Evolutionary conservation across 1,139 yeast species (phyloP).

Genomic region (Geotrichum siamense): DNA sequence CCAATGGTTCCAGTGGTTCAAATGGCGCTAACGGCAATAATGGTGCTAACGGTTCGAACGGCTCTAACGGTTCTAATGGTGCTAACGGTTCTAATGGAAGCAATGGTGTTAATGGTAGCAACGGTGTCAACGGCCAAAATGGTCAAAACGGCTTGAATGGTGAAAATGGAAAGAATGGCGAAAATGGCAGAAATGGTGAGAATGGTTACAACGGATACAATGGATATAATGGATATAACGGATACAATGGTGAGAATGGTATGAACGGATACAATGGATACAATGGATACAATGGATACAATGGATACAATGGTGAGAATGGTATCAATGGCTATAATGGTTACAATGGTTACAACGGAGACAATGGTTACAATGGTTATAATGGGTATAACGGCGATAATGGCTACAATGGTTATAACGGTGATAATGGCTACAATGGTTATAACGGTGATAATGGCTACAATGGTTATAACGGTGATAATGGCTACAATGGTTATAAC

Average conservation of each 20-base stretch:
- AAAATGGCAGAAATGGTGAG: background rate
- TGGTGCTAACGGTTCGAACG: background rate
- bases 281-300: background rate
- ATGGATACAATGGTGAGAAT: background rate
- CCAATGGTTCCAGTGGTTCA: background rate
- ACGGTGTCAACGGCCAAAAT: background rate
- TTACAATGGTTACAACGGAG: background rate
- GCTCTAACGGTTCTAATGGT: background rate
- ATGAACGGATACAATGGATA: background rate
- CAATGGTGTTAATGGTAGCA: background rate
- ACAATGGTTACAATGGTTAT: slow-evolving; percentile 1
- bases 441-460: background rate
- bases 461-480: no score
- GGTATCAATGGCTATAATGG: slow-evolving; percentile 1
- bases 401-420: background rate
- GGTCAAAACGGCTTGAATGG: slow-evolving; percentile 1
- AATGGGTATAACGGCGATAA: background rate
- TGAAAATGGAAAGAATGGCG: background rate
- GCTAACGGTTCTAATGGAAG: background rate
- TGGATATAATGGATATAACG: slow-evolving; percentile 2
- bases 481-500: no score
- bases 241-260: background rate
- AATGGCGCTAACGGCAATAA: background rate
- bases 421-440: slow-evolving; percentile 1
- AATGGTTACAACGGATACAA: slow-evolving; percentile 1